A percentile compares a stretch with the other conserved stretches of the same genome.
Conservation (phyloP, 352 stramenopile species). For the Pythium coloratum region DNA sequence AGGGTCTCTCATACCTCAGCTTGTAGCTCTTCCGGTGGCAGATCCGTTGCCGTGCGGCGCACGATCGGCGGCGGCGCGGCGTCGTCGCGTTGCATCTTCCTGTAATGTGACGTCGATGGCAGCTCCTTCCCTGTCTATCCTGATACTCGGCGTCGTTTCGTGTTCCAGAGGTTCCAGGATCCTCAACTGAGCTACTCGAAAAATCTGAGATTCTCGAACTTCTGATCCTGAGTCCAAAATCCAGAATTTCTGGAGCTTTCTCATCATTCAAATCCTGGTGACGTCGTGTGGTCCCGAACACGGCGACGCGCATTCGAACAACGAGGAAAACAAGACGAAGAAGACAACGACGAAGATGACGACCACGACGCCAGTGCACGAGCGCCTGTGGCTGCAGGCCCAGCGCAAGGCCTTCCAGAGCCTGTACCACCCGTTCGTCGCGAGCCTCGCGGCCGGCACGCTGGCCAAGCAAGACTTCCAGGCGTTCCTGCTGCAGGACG, state of each 20-base stretch:
- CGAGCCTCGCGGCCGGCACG: constrained; percentile 34
- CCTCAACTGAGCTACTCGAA: constrained; percentile 10
- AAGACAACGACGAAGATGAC: constrained; percentile 3
- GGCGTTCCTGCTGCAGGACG: constrained; percentile 55
- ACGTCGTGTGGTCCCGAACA: neutral
- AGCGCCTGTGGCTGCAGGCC: constrained; percentile 37
- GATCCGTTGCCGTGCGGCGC: constrained; percentile 42
- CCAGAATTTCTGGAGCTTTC: constrained; percentile 7
- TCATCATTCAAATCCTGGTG: constrained; percentile 2
- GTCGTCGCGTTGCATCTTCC: neutral
- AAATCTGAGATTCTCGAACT: constrained; percentile 7
- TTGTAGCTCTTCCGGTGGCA: constrained; percentile 58
- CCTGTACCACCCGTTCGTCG: constrained; percentile 60
- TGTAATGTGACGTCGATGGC: constrained; percentile 10
- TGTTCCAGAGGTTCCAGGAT: neutral
- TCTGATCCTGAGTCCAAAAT: neutral
- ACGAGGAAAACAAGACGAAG: neutral
- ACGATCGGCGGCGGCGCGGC: constrained; percentile 33
- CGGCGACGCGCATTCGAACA: neutral
- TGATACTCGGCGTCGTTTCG: constrained; percentile 10
- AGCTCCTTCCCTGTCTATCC: constrained; percentile 20
- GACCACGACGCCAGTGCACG: neutral
- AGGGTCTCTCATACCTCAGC: constrained; percentile 38
- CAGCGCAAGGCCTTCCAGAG: constrained; percentile 32
- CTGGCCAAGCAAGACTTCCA: constrained; percentile 39